phyloP scores from a whole-genome alignment of 768 basidiomycete genomes.

The Porphyrellus cyaneotinctus region DNA sequence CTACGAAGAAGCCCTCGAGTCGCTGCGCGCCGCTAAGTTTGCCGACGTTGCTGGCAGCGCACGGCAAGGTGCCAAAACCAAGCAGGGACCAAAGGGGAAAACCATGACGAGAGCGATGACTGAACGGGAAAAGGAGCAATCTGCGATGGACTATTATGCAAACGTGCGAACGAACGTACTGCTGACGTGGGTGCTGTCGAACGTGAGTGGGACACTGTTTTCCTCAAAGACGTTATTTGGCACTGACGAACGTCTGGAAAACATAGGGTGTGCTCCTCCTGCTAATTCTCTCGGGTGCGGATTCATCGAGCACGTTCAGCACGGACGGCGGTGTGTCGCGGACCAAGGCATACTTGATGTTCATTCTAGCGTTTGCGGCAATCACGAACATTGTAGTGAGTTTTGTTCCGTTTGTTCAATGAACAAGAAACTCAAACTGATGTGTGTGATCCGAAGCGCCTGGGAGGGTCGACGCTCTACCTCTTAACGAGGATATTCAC shows the following conservation, averaged over 20 bases:
- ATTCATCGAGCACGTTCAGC: constrained; percentile 58
- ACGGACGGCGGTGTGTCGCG: constrained; percentile 43
- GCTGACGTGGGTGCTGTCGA: constrained; percentile 79
- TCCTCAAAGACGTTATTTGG: neutral
- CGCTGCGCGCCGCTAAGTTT: constrained; percentile 57
- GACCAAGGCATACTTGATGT: constrained; percentile 72
- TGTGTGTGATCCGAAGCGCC: constrained; percentile 37
- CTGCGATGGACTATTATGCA: constrained; percentile 83
- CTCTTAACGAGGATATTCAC: constrained; percentile 49
- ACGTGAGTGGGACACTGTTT: constrained; percentile 48
- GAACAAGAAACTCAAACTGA: neutral
- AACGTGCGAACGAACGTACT: constrained; percentile 81
- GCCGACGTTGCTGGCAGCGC: constrained; percentile 14
- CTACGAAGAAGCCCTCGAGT: constrained; percentile 79
- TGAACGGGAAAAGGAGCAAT: constrained; percentile 63
- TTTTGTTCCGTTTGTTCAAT: neutral
- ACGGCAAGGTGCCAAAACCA: constrained; percentile 3
- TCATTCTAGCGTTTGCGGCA: constrained; percentile 79
- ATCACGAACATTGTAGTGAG: constrained; percentile 64
- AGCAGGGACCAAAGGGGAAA: constrained; percentile 2
- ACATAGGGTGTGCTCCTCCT: constrained; percentile 63
- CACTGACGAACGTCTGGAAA: neutral
- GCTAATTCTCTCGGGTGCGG: constrained; percentile 58
- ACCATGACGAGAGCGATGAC: constrained; percentile 30
- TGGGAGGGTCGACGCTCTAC: constrained; percentile 57